Evolutionary conservation across 2,329 filamentous ascomycete genomes (phyloP).

Genomic region (Fusarium paranaense): DNA sequence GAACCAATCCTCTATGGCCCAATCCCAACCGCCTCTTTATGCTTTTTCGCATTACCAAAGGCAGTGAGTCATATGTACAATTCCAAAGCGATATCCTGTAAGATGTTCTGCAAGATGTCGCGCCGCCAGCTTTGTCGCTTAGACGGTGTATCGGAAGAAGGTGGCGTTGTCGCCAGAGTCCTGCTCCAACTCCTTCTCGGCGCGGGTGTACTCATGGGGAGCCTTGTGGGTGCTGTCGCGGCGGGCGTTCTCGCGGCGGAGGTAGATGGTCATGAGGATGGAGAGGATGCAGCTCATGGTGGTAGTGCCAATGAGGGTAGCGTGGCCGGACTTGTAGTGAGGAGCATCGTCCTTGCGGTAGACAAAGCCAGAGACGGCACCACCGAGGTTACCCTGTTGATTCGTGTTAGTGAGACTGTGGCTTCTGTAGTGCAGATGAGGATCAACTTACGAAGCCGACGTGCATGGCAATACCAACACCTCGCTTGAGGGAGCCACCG

Average conservation of each 20-base stretch:
- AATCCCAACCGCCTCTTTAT: constrained; percentile 13
- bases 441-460: constrained; percentile 55
- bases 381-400: constrained; percentile 52
- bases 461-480: constrained; percentile 67
- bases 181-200: constrained; percentile 64
- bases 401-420: constrained; percentile 30
- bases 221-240: constrained; percentile 62
- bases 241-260: constrained; percentile 66
- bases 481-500: constrained; percentile 65
- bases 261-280: constrained; percentile 68
- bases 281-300: constrained; percentile 63
- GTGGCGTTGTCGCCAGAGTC: constrained; percentile 68
- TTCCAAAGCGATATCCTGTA: constrained; percentile 33
- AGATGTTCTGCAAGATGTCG: constrained; percentile 38
- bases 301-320: constrained; percentile 67
- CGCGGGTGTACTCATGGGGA: constrained; percentile 62
- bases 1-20: constrained; percentile 9
- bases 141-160: constrained; percentile 66
- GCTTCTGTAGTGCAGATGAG: neutral
- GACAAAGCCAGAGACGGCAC: constrained; percentile 50
- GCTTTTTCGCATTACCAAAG: constrained; percentile 22
- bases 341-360: constrained; percentile 58
- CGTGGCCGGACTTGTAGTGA: constrained; percentile 69
- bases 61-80: constrained; percentile 36
- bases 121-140: constrained; percentile 29